A percentile compares a stretch with the other conserved stretches of the same genome.
These are phyloP conservation scores for Uncinocarpus reesii DNA, from an alignment of 2,329 filamentous ascomycete genomes.

Conservation along the genomic window DNA sequence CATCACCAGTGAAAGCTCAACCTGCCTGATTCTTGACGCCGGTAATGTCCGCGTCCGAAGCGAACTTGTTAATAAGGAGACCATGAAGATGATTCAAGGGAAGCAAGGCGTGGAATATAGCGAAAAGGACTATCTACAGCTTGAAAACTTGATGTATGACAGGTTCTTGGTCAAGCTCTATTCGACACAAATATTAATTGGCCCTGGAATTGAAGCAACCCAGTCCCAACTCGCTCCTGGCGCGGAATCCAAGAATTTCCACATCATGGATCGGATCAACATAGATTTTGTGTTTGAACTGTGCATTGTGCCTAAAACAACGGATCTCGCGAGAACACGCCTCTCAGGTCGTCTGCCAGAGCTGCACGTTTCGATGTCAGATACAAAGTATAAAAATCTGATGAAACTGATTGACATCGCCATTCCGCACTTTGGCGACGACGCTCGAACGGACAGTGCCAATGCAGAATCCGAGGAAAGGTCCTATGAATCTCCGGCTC, in stretches of 20 bases:
- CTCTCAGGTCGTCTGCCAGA: conserved; percentile 87
- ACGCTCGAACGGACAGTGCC: conserved; percentile 29
- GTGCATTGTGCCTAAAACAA: conserved; percentile 91
- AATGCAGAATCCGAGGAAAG: conserved; percentile 26
- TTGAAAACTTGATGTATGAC: conserved; percentile 95
- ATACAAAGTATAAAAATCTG: conserved; percentile 90
- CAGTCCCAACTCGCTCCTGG: conserved; percentile 65
- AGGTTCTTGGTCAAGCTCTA: conserved; percentile 87
- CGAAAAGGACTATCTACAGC: conserved; percentile 73
- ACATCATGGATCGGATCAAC: conserved; percentile 94
- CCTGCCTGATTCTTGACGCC: conserved; percentile 88
- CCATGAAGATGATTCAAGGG: conserved; percentile 75
- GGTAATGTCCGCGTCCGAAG: conserved; percentile 93
- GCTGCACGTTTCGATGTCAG: conserved; percentile 81
- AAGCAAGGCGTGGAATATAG: conserved; percentile 83
- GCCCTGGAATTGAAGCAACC: conserved; percentile 81
- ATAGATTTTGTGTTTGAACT: conserved; percentile 94
- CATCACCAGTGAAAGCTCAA: conserved; percentile 67
- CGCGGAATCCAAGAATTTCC: conserved; percentile 60
- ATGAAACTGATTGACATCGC: conserved; percentile 96
- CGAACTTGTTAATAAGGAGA: conserved; percentile 84
- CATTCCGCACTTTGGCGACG: conserved; percentile 66
- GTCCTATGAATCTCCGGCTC: conserved; percentile 27
- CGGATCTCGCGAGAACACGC: conserved; percentile 82
- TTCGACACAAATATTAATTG: conserved; percentile 90